Evolutionary conservation across 2,329 filamentous ascomycete genomes (phyloP), one percentile per base, ranked within the genome.

Genomic region (Davidsoniella neocaledoniae): DNA sequence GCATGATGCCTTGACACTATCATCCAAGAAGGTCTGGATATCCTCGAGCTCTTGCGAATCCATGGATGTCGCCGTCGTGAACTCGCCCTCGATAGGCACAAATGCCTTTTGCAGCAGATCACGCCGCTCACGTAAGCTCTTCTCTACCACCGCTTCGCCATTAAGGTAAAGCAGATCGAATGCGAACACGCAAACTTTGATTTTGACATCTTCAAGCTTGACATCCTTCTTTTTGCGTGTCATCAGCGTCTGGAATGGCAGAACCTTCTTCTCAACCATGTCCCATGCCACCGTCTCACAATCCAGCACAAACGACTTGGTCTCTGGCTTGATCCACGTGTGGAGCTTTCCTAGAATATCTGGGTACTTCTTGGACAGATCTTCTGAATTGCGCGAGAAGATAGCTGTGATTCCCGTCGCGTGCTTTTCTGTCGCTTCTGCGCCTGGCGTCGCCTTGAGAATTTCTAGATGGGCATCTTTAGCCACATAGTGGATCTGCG

Each of bases 281-380:
- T 98, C 91, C 90, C 91, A 96, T 0, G 85, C 91, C 10, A 96
- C 91, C 1, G 90, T 94, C 68, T 98, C 91, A 62, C 91, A 98
- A 62, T 98, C 91, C n/a, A 98, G 70, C 12, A 98, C 91, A 60
- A 98, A 98, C 61, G 87, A 94, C 65, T 84, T 86, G 9, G 91
- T 94, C 26, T 81, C 86, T 2, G 79, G 69, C 62, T 93, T 93
- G 57, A 98, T 80, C 91, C 91, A 98, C 0, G 76, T 80, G 37
- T 85, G 73, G 10, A 98, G 74, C 62, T 93, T 94, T 19, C 76
- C 81, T 29, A 98, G 76, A 48, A 98, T 87, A 65, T 98, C 91
- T 0, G 91, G 91, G 60, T 98, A 98, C 61, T 98, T 98, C 65
- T 91, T 94, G 7, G 87, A 95, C 45, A 98, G 64, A 59, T 98